Conservation (phyloP, 1,139 yeast species). For the Dujonia santamariae region DNA sequence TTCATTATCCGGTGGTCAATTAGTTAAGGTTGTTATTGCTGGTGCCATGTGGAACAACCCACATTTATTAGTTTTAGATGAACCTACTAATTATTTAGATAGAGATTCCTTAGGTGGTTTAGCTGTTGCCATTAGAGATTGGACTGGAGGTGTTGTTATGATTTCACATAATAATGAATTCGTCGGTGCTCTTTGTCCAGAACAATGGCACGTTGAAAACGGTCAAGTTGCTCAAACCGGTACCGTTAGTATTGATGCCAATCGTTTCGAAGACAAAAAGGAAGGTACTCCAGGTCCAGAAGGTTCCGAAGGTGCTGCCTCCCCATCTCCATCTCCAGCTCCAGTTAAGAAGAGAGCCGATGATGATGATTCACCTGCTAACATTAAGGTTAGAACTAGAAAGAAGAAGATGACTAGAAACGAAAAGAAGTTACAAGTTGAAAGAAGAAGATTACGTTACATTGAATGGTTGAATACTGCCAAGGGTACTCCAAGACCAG, state of each 20-base stretch:
- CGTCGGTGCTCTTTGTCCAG: slow-evolving; percentile 96
- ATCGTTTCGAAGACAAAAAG: slow-evolving; percentile 60
- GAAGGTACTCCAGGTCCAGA: slow-evolving; percentile 20
- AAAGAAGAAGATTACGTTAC: slow-evolving; percentile 91
- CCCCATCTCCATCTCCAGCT: slow-evolving; percentile 39
- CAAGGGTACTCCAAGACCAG: slow-evolving; percentile 95
- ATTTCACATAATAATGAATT: slow-evolving; percentile 97
- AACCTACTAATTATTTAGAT: slow-evolving; percentile 97
- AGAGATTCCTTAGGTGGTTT: slow-evolving; percentile 97
- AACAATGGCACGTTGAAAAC: slow-evolving; percentile 95
- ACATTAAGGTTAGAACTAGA: slow-evolving; percentile 85
- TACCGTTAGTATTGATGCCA: slow-evolving; percentile 65
- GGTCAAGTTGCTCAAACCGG: slow-evolving; percentile 89
- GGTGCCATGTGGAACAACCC: slow-evolving; percentile 99
- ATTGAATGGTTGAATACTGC: slow-evolving; percentile 94
- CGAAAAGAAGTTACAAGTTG: slow-evolving; percentile 87
- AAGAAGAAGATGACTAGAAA: slow-evolving; percentile 98
- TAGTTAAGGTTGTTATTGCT: slow-evolving; percentile 97
- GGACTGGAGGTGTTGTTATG: slow-evolving; percentile 98
- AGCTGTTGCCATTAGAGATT: slow-evolving; percentile 95
- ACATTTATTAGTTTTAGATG: slow-evolving; percentile 94
- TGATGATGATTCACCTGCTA: slow-evolving; percentile 90
- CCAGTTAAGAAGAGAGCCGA: slow-evolving; percentile 48
- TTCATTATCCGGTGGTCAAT: slow-evolving; percentile 94
- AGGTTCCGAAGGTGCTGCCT: slow-evolving; percentile 24